Conservation (phyloP, 176 grass and related monocot species). For the Aechmea fasciata region DNA sequence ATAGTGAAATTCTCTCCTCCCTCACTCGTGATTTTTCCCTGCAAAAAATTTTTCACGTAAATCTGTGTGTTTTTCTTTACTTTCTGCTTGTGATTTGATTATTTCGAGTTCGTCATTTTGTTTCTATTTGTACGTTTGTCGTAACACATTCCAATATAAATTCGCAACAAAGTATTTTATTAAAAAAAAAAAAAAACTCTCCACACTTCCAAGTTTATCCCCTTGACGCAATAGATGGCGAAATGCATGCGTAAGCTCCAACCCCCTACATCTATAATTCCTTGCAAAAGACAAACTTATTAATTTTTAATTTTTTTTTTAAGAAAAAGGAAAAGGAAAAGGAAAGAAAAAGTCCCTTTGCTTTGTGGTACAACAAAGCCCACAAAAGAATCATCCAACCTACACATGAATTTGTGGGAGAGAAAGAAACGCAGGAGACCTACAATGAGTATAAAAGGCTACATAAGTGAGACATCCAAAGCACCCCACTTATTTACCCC, state of each 20-base stretch:
- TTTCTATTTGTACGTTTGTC: too few species aligned
- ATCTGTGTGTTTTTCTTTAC: too few species aligned
- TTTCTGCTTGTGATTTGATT: too few species aligned
- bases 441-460: too few species aligned
- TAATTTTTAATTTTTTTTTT: background rate
- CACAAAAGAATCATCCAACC: background rate
- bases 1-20: too few species aligned
- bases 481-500: too few species aligned
- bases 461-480: too few species aligned
- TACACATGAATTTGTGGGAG: background rate
- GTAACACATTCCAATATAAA: background rate
- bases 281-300: too few species aligned
- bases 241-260: conserved; percentile 1
- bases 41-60: too few species aligned
- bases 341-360: background rate
- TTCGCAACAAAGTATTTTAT: background rate
- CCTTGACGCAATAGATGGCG: background rate
- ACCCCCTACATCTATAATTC: background rate
- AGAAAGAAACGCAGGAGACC: too few species aligned
- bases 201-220: background rate
- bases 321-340: background rate
- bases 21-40: too few species aligned
- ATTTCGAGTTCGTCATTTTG: too few species aligned
- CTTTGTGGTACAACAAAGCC: background rate
- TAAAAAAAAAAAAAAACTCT: background rate